Evolutionary conservation across 2,329 filamentous ascomycete species (phyloP).

Genomic region (Fusarium duplospermum): DNA sequence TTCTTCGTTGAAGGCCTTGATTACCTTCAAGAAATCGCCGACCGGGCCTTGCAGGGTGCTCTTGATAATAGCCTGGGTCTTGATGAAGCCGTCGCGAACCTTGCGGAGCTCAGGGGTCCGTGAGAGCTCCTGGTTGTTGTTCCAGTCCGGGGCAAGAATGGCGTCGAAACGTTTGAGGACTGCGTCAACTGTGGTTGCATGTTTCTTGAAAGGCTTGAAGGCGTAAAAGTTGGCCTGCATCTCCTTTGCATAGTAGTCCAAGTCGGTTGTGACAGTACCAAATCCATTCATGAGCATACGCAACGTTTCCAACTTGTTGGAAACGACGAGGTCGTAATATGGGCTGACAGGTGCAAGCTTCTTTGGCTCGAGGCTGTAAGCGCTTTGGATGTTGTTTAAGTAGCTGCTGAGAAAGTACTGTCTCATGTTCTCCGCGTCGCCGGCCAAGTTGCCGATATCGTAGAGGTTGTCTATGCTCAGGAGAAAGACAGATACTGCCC

Average conservation of each 20-base stretch:
- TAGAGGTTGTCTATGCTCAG: constrained; percentile 16
- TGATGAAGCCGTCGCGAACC: constrained; percentile 24
- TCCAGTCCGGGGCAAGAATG: constrained; percentile 27
- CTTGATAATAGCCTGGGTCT: constrained; percentile 14
- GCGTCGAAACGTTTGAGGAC: constrained; percentile 9
- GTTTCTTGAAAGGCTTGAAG: constrained; percentile 22
- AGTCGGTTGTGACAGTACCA: constrained; percentile 2
- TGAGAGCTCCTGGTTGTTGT: constrained; percentile 27
- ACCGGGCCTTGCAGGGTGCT: constrained; percentile 2
- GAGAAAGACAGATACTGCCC: constrained; percentile 7
- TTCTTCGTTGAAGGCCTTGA: constrained; percentile 19
- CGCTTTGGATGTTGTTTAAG: constrained; percentile 4
- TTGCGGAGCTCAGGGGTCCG: constrained; percentile 21
- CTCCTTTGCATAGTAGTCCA: constrained; percentile 17
- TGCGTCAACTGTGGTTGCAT: neutral
- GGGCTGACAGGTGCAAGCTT: neutral
- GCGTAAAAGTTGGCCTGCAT: constrained; percentile 14
- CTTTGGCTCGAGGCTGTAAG: neutral
- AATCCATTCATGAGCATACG: constrained; percentile 24
- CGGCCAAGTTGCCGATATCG: neutral
- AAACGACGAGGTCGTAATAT: neutral
- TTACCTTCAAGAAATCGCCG: neutral
- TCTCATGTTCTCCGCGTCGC: constrained; percentile 4
- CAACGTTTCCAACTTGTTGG: neutral
- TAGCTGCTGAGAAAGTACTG: constrained; percentile 19